Percentiles rank a stretch among this genome's conserved stretches.
phyloP scores from a whole-genome alignment of 2,329 filamentous ascomycete genomes.

The Fusarium proliferatum region DNA sequence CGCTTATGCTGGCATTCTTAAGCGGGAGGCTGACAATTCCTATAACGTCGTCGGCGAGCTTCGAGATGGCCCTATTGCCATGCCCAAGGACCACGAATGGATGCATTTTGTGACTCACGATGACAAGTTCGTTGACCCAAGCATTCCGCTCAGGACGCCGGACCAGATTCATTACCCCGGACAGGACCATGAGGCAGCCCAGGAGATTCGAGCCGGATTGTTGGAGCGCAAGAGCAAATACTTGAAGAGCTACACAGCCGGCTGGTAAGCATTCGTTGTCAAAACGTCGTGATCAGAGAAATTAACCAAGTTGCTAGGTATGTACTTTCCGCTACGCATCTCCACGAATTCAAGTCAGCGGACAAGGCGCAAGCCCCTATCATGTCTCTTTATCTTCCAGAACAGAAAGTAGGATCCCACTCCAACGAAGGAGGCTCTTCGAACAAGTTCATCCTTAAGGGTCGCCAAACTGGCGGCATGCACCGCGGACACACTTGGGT shows the following conservation, averaged over 20 bases:
- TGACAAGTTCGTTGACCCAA: slow-evolving; percentile 88
- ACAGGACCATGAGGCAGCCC: slow-evolving; percentile 81
- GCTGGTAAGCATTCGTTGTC: slow-evolving; percentile 73
- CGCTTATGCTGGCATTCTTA: slow-evolving; percentile 89
- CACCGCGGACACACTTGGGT: slow-evolving; percentile 84
- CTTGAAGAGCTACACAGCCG: slow-evolving; percentile 94
- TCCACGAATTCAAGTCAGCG: slow-evolving; percentile 99
- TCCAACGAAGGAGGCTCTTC: slow-evolving; percentile 85
- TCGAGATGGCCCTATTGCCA: slow-evolving; percentile 84
- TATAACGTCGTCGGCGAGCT: slow-evolving; percentile 84
- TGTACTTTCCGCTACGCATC: slow-evolving; percentile 92
- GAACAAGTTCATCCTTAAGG: slow-evolving; percentile 98
- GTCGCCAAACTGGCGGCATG: slow-evolving; percentile 91
- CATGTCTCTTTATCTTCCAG: slow-evolving; percentile 95
- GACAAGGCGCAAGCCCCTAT: slow-evolving; percentile 91
- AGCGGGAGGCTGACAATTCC: slow-evolving; percentile 87
- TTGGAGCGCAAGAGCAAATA: slow-evolving; percentile 99
- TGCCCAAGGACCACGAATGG: slow-evolving; percentile 96
- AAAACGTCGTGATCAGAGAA: not conserved
- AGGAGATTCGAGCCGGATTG: slow-evolving; percentile 89
- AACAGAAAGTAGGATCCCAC: slow-evolving; percentile 95
- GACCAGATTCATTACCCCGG: slow-evolving; percentile 93
- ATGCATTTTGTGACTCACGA: slow-evolving; percentile 81
- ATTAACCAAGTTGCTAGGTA: slow-evolving; percentile 70
- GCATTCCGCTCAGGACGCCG: slow-evolving; percentile 78